Evolutionary conservation across 2,329 filamentous ascomycete species (phyloP).

Genomic region (Cladosporium halotolerans): DNA sequence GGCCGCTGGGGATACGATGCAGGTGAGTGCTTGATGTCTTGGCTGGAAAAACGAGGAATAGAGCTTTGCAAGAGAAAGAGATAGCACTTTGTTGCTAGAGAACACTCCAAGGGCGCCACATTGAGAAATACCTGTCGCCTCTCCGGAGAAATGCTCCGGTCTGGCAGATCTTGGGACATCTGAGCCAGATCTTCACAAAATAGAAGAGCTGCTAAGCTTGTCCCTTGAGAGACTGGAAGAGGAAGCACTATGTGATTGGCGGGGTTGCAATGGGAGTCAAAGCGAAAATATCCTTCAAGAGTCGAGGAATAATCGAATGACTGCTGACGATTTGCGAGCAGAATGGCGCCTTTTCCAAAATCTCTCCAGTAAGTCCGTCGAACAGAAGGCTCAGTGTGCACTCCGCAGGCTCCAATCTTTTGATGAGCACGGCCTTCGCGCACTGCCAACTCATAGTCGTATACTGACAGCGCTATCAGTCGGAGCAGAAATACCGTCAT

Average conservation of each 20-base stretch:
- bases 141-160: not conserved
- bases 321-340: slow-evolving; percentile 1
- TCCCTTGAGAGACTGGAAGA: no score
- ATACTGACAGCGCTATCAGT: slow-evolving; percentile 46
- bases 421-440: no score
- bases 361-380: slow-evolving; percentile 7
- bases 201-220: not conserved
- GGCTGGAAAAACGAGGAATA: not conserved
- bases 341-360: slow-evolving; percentile 1
- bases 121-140: not conserved
- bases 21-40: slow-evolving; percentile 23
- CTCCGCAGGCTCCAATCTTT: no score
- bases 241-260: no score
- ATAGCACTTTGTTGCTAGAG: not conserved
- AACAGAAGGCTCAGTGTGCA: no score
- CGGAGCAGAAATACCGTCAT: slow-evolving; percentile 89
- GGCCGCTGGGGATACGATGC: slow-evolving; percentile 41
- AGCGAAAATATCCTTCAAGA: no score
- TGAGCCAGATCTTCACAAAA: not conserved
- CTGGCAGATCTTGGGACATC: not conserved
- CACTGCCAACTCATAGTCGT: not conserved
- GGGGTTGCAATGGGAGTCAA: no score
- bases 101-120: not conserved
- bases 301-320: not conserved
- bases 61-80: not conserved